A percentile compares a stretch with the other conserved stretches of the same genome.
phyloP scores from a whole-genome alignment of 1,284 basidiomycete genomes.

The Leccinum holopus region DNA sequence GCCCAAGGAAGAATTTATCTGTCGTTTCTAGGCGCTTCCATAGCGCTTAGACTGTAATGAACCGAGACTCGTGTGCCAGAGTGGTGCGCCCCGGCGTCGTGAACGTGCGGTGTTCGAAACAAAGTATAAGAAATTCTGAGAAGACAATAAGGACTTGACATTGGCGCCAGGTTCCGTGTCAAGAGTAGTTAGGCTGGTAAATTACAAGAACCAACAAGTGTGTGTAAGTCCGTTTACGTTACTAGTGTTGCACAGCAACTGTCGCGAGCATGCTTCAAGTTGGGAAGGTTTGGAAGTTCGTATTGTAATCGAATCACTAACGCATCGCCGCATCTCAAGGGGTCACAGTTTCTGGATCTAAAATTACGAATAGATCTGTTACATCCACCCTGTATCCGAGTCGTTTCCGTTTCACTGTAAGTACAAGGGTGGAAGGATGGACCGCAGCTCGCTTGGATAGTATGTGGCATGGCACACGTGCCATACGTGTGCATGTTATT shows the following conservation, averaged over 20 bases:
- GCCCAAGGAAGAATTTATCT: slow-evolving; percentile 17
- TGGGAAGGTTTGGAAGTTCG: background rate
- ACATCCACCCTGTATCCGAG: background rate
- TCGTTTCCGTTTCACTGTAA: background rate
- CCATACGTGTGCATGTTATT: background rate
- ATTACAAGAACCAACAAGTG: slow-evolving; percentile 10
- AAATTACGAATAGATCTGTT: background rate
- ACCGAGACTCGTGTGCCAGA: background rate
- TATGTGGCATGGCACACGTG: background rate
- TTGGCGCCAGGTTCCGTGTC: slow-evolving; percentile 2
- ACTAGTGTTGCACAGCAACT: background rate
- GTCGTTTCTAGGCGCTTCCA: background rate
- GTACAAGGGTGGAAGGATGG: background rate
- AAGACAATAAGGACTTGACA: slow-evolving; percentile 16
- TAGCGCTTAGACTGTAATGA: background rate
- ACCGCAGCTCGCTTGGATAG: too few species aligned
- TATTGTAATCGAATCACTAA: background rate
- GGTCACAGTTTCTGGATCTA: background rate
- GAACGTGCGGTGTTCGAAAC: slow-evolving; percentile 17
- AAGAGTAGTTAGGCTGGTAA: background rate
- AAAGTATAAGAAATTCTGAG: slow-evolving; percentile 13
- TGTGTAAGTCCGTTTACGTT: background rate
- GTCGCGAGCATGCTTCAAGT: background rate
- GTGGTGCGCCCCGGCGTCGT: background rate
- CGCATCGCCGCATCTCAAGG: background rate